Percentiles rank a stretch among this genome's conserved stretches.
phyloP scores from a whole-genome alignment of 345 rosid genomes.

The Leavenworthia alabamica region DNA sequence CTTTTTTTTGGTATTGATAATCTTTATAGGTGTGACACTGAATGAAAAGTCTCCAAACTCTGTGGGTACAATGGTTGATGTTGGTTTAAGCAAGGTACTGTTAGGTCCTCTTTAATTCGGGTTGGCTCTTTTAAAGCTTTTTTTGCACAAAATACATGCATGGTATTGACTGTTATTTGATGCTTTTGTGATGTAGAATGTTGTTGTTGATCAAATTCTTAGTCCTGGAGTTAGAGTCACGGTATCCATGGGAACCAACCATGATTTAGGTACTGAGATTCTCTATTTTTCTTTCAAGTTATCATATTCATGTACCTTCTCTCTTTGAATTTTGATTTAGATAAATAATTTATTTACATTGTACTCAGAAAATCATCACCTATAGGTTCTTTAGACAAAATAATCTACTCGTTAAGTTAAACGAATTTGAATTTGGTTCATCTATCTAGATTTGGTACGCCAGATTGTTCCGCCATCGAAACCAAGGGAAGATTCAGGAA shows the following conservation, averaged over 20 bases:
- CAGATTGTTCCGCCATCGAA: slow-evolving; percentile 58
- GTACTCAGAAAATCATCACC: too few relatives aligned
- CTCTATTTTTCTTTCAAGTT: neutral
- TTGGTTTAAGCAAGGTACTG: slow-evolving; percentile 87
- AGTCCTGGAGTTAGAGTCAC: slow-evolving; percentile 83
- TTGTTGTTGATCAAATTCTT: slow-evolving; percentile 56
- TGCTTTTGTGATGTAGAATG: slow-evolving; percentile 50
- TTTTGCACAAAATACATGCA: neutral
- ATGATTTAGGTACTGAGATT: slow-evolving; percentile 53
- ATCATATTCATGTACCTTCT: neutral
- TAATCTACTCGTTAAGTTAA: too few relatives aligned
- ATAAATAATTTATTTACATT: too few relatives aligned
- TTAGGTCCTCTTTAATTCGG: neutral
- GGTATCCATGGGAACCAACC: slow-evolving; percentile 72
- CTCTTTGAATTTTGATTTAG: neutral
- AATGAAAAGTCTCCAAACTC: slow-evolving; percentile 45
- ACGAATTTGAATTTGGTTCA: too few relatives aligned
- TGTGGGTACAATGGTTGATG: slow-evolving; percentile 62
- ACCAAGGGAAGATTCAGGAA: slow-evolving; percentile 72
- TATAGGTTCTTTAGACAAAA: too few relatives aligned
- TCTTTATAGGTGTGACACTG: slow-evolving; percentile 62
- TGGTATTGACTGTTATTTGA: slow-evolving; percentile 2
- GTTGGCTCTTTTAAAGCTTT: neutral
- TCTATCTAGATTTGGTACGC: slow-evolving; percentile 58
- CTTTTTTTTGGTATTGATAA: slow-evolving; percentile 8